Conservation (phyloP, 1,284 basidiomycete species). For the Farysia itapuensis region DNA sequence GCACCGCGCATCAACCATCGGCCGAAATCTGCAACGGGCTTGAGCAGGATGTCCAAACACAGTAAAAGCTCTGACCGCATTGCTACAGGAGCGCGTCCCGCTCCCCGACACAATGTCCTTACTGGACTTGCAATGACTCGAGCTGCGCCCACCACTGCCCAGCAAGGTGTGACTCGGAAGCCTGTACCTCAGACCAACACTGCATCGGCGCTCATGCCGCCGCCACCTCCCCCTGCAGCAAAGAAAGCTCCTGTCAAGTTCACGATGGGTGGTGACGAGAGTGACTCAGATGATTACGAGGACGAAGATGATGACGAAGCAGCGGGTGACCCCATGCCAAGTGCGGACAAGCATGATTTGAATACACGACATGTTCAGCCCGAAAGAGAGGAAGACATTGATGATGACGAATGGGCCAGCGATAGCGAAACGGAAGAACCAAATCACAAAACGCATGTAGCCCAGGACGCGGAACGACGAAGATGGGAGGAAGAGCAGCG, state of each 20-base stretch:
- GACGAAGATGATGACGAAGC: conserved; percentile 29
- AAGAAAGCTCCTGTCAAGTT: conserved; percentile 46
- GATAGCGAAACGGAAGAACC: conserved; percentile 58
- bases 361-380: conserved; percentile 1
- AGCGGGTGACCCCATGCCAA: not conserved
- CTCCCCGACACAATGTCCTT: conserved; percentile 26
- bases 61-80: conserved; percentile 38
- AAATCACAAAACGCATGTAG: conserved; percentile 49
- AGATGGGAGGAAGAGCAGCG: conserved; percentile 68
- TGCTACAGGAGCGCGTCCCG: conserved; percentile 11
- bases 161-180: conserved; percentile 23
- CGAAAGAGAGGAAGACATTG: conserved; percentile 6
- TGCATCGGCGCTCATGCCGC: not conserved
- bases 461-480: conserved; percentile 58
- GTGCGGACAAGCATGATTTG: not conserved
- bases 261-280: conserved; percentile 53
- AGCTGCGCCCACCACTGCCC: conserved; percentile 18
- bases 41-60: conserved; percentile 28
- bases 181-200: conserved; percentile 10
- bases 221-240: conserved; percentile 6
- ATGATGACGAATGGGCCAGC: conserved; percentile 58
- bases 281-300: conserved; percentile 46
- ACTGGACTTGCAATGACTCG: conserved; percentile 40
- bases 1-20: conserved; percentile 24
- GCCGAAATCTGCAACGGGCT: conserved; percentile 27